phyloP scores from a whole-genome alignment of 257 asterid species.

The Solanum sejunctum region DNA sequence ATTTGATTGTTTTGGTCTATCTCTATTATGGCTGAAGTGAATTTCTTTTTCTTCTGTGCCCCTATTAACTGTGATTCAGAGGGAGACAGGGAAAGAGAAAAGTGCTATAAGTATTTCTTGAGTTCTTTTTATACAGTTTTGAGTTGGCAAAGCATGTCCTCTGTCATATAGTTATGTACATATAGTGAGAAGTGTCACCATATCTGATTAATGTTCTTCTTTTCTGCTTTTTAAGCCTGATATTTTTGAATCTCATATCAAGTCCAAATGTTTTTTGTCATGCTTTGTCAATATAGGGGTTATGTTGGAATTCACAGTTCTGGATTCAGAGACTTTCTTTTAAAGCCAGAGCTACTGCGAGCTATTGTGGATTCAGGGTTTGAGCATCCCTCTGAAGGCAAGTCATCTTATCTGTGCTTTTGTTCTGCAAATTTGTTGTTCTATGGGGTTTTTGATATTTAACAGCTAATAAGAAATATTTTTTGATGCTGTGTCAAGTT shows the following conservation, averaged over 20 bases:
- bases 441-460: neutral
- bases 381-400: constrained; percentile 50
- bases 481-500: neutral
- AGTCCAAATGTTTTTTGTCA: neutral
- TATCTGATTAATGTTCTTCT: neutral
- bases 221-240: neutral
- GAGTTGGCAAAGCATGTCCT: neutral
- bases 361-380: constrained; percentile 43
- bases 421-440: neutral
- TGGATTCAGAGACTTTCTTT: constrained; percentile 39
- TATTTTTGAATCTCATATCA: neutral
- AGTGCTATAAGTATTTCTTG: neutral
- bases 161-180: neutral
- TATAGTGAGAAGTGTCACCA: neutral
- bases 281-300: constrained; percentile 13
- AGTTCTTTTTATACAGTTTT: neutral
- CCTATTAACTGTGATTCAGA: neutral
- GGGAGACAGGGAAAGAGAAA: too few relatives aligned
- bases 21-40: neutral
- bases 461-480: neutral
- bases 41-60: neutral
- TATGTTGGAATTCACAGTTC: constrained; percentile 41
- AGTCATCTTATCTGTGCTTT: neutral
- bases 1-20: neutral
- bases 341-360: constrained; percentile 38